Percentiles rank a stretch among this genome's conserved stretches.
Conservation (phyloP, 306 rosid genomes). For the Corylus heterophylla region DNA sequence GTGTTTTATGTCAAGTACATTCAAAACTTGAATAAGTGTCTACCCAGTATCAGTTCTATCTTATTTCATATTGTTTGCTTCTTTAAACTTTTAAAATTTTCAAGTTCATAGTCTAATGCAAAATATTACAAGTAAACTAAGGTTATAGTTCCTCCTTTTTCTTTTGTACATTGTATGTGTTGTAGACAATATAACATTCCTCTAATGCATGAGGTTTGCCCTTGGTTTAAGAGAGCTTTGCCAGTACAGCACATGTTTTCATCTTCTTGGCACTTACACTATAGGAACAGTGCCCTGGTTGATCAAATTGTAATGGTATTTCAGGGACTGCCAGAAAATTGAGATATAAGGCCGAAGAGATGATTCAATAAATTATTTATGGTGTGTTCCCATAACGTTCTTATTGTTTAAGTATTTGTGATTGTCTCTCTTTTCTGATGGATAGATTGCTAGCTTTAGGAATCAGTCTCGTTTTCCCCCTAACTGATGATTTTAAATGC, state of each 20-base stretch:
- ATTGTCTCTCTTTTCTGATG: not conserved
- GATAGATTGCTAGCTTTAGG: not conserved
- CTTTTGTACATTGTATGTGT: not conserved
- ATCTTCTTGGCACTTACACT: not conserved
- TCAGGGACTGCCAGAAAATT: not conserved
- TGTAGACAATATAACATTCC: not conserved
- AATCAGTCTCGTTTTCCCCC: not conserved
- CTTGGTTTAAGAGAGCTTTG: not conserved
- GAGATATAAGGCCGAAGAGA: not conserved
- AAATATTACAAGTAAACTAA: not conserved
- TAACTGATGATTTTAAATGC: too few species aligned
- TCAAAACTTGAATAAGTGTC: not conserved
- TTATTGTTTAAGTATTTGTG: not conserved
- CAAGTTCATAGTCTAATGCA: not conserved
- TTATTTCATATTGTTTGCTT: not conserved
- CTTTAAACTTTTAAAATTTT: not conserved
- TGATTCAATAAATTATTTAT: too few species aligned
- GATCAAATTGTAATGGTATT: not conserved
- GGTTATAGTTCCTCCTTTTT: not conserved
- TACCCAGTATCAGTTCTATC: too few species aligned
- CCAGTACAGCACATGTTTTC: not conserved
- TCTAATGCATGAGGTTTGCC: not conserved
- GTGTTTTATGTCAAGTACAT: too few species aligned
- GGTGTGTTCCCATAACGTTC: too few species aligned
- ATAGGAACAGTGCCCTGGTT: not conserved